Evolutionary conservation across 2,329 filamentous ascomycete species (phyloP).

Genomic region (Cladosporium cucumerinum): DNA sequence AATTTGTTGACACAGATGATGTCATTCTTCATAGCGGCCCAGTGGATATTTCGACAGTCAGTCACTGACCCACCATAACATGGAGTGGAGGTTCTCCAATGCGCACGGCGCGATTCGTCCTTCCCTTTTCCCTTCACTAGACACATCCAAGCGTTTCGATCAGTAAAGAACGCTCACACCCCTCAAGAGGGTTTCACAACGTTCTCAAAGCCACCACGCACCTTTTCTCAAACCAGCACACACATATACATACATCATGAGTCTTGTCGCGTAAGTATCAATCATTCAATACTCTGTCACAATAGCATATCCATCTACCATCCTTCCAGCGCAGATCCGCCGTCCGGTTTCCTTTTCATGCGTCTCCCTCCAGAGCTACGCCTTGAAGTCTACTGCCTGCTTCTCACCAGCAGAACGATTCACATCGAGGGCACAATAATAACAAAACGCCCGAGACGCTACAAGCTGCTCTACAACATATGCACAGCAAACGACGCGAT

Average conservation of each 20-base stretch:
- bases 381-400: constrained; percentile 13
- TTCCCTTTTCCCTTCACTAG: neutral
- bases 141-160: neutral
- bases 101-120: neutral
- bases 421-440: no score
- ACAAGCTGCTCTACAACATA: neutral
- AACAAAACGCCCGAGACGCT: no score
- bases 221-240: no score
- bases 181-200: no score
- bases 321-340: neutral
- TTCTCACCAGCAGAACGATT: neutral
- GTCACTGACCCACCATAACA: neutral
- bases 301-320: neutral
- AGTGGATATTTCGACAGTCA: no score
- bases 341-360: neutral
- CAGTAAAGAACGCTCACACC: neutral
- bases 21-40: no score
- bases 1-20: no score
- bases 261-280: neutral
- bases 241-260: neutral
- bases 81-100: neutral
- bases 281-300: neutral
- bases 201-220: no score
- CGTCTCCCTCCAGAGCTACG: constrained; percentile 18
- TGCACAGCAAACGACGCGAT: neutral